Evolutionary conservation across 345 rosid species (phyloP), one percentile per base, ranked within the genome.

Genomic region (Populus alba): DNA sequence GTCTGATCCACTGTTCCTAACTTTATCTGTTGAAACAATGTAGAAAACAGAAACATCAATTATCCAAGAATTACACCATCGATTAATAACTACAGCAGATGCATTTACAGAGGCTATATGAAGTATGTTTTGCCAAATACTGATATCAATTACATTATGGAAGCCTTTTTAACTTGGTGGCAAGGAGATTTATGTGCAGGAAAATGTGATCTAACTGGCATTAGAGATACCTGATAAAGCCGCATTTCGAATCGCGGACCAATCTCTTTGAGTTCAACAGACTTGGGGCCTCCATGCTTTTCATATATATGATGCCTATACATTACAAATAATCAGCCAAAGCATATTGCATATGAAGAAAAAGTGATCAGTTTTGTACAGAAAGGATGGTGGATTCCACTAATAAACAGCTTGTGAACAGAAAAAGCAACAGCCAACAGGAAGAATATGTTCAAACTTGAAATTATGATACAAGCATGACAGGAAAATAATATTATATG

Each of bases 161-260:
- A 22, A 55, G 61, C 61, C 25, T 23, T 22, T 25, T 15, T 11
- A 5, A 3, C 43, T 37, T 23, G n/a, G 37, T 22, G 62, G 29
- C 61, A 67, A 35, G 70, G 43, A 20, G 9, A 7, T 12, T 39
- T 25, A 15, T 4, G 71, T 1, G 17, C 5, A 6, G 16, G 9
- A n/a, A 49, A 37, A 22, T 29, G 6, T 66, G 47, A 39, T 68
- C 47, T 51, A 39, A 22, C 22, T 45, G 49, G 9, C 37, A 31
- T 25, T n/a, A 59, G 29, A 75, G 2, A 53, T 88, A 95, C 98
- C 93, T 92, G 91, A 87, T 92, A 94, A 33, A 90, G 94, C 69
- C 89, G 89, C 88, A 96, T 81, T 80, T 96, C 99, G 73, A 94
- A 96, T 62, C 97, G 84, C 61, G 98, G 98, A 82, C 99, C 99